Percentiles rank a stretch among this genome's conserved stretches.
Conservation (phyloP, 768 basidiomycete species). For the Tephrocybe sp. region DNA sequence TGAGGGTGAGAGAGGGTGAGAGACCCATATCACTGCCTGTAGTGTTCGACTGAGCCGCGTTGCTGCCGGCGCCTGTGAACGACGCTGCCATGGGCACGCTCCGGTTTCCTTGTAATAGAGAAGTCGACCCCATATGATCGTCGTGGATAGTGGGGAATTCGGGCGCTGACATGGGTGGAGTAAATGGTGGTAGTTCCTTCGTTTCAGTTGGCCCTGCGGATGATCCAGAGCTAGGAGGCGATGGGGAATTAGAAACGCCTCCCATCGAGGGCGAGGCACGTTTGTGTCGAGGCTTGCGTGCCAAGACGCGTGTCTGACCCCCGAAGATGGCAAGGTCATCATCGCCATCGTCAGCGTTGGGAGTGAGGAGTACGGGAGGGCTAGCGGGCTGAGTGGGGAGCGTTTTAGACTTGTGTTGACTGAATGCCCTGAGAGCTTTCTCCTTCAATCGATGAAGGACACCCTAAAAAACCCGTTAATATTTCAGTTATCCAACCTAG, state of each 20-base stretch:
- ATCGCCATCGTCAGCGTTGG: constrained; percentile 30
- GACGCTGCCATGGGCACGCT: not conserved
- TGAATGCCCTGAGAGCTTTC: constrained; percentile 38
- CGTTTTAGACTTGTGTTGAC: constrained; percentile 22
- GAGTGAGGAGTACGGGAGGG: not conserved
- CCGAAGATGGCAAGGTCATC: constrained; percentile 55
- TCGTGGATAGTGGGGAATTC: constrained; percentile 22
- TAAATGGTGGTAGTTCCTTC: not conserved
- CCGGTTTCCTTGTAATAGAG: constrained; percentile 4
- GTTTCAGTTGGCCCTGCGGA: not conserved
- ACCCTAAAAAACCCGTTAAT: constrained; percentile 24
- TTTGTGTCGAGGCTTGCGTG: constrained; percentile 17
- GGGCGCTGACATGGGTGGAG: not conserved
- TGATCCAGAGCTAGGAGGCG: constrained; percentile 14
- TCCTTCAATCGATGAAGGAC: constrained; percentile 45
- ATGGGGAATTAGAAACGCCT: constrained; percentile 12
- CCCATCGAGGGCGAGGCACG: constrained; percentile 1
- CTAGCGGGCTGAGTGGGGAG: constrained; percentile 7
- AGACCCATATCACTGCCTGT: not conserved
- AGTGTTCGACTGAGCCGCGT: not conserved
- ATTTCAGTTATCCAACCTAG: not conserved
- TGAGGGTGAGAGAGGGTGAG: not conserved
- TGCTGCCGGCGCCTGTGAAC: not conserved
- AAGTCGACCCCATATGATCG: constrained; percentile 25
- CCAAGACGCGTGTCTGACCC: constrained; percentile 45